Conservation (phyloP, 2,329 filamentous ascomycete species). For the Aspergillus melleus region DNA sequence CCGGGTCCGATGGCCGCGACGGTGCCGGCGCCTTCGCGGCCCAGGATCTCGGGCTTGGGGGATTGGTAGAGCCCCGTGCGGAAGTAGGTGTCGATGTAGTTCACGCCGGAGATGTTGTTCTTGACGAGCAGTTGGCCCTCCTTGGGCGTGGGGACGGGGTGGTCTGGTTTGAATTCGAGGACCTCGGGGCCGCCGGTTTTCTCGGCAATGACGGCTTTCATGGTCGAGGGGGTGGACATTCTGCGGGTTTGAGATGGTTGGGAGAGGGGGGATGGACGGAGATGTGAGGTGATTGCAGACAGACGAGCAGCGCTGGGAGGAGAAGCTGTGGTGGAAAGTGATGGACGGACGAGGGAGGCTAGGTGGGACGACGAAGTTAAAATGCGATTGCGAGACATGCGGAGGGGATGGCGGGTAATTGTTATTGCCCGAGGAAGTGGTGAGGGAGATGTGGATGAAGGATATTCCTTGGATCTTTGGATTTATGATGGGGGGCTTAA, state of each 20-base stretch:
- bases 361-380: neutral
- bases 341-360: conserved; percentile 7
- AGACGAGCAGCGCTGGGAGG: conserved; percentile 8
- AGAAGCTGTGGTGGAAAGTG: neutral
- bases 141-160: conserved; percentile 67
- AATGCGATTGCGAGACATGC: conserved; percentile 7
- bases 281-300: conserved; percentile 12
- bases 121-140: conserved; percentile 76
- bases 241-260: conserved; percentile 33
- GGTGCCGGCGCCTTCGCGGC: conserved; percentile 74
- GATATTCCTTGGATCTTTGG: neutral
- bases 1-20: conserved; percentile 63
- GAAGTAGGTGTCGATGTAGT: conserved; percentile 93
- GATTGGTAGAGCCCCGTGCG: conserved; percentile 79
- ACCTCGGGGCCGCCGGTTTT: conserved; percentile 72
- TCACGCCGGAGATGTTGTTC: conserved; percentile 78
- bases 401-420: neutral
- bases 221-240: conserved; percentile 60
- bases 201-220: conserved; percentile 72
- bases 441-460: neutral
- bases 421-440: neutral
- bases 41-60: conserved; percentile 70
- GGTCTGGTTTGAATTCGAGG: conserved; percentile 67
- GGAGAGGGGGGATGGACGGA: conserved; percentile 4
- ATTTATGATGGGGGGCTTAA: too few relatives aligned